Evolutionary conservation across 192 early-diverging fungal species (phyloP).

Genomic region (Podila horticola): DNA sequence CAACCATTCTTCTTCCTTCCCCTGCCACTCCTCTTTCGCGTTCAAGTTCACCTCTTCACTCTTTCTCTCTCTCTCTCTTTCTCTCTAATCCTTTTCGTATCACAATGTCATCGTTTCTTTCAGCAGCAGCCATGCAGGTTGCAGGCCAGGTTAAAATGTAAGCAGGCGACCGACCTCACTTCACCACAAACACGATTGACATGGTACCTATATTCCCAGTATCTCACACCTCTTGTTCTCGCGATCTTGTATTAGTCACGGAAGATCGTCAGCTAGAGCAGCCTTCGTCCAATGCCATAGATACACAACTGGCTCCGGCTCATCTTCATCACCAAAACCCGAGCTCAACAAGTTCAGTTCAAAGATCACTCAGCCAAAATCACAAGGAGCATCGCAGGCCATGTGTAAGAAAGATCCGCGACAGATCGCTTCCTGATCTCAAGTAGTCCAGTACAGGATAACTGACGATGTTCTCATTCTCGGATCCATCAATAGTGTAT

Average conservation of each 20-base stretch:
- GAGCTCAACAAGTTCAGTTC: slow-evolving; percentile 86
- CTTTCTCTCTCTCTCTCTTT: not conserved
- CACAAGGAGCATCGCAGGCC: slow-evolving; percentile 96
- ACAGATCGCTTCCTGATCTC: not conserved
- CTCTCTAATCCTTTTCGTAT: not conserved
- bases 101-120: slow-evolving; percentile 39
- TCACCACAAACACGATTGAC: too few relatives aligned
- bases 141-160: slow-evolving; percentile 48
- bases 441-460: not conserved
- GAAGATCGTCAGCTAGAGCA: slow-evolving; percentile 30
- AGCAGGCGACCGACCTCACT: not conserved
- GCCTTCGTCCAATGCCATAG: slow-evolving; percentile 34
- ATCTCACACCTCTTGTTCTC: not conserved
- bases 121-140: slow-evolving; percentile 41
- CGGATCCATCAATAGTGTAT: slow-evolving; percentile 68
- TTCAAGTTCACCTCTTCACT: not conserved
- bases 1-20: not conserved
- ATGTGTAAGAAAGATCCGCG: slow-evolving; percentile 77
- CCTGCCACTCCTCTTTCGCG: not conserved
- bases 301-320: slow-evolving; percentile 39
- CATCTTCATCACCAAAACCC: slow-evolving; percentile 11
- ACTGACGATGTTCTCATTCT: not conserved
- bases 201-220: not conserved
- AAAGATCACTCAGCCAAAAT: slow-evolving; percentile 92
- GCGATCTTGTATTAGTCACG: slow-evolving; percentile 3